These are phyloP conservation scores for Ceratocystis harringtonii DNA, from an alignment of 2,329 filamentous ascomycete species.

Conservation along the genomic window DNA sequence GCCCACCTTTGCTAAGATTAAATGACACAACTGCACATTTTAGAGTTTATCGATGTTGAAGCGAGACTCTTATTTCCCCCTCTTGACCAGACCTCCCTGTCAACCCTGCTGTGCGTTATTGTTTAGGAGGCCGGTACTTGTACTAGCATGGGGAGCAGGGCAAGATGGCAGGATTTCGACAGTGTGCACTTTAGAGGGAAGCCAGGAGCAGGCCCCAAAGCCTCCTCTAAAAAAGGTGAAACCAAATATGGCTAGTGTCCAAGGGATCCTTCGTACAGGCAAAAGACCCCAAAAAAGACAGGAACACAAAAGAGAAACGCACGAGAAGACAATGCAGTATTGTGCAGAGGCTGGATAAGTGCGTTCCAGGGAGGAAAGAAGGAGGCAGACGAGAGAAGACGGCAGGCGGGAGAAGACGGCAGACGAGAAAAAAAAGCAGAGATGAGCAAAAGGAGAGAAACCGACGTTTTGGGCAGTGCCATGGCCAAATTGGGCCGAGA, in stretches of 20 bases:
- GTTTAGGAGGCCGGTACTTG: too few relatives aligned
- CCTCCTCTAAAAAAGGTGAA: not conserved
- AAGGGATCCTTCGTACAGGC: not conserved
- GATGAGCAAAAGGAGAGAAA: not conserved
- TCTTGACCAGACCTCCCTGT: too few relatives aligned
- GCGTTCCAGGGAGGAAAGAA: not conserved
- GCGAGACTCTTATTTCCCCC: too few relatives aligned
- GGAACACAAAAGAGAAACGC: not conserved
- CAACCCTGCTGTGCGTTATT: too few relatives aligned
- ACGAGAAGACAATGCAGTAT: not conserved
- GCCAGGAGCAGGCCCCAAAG: not conserved
- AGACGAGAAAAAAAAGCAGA: not conserved
- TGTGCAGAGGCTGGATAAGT: too few relatives aligned
- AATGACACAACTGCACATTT: too few relatives aligned
- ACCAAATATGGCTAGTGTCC: not conserved
- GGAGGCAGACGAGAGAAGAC: not conserved
- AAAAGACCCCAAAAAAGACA: conserved; percentile 4
- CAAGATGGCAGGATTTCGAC: too few relatives aligned
- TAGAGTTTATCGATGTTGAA: too few relatives aligned
- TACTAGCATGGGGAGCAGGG: too few relatives aligned
- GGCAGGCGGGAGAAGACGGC: not conserved
- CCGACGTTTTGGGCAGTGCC: not conserved
- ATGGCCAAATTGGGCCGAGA: not conserved
- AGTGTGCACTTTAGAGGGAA: not conserved
- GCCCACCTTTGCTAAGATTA: too few relatives aligned